These are phyloP conservation scores for Citrus reticulata DNA, from an alignment of 345 rosid species.

Conservation along the genomic window DNA sequence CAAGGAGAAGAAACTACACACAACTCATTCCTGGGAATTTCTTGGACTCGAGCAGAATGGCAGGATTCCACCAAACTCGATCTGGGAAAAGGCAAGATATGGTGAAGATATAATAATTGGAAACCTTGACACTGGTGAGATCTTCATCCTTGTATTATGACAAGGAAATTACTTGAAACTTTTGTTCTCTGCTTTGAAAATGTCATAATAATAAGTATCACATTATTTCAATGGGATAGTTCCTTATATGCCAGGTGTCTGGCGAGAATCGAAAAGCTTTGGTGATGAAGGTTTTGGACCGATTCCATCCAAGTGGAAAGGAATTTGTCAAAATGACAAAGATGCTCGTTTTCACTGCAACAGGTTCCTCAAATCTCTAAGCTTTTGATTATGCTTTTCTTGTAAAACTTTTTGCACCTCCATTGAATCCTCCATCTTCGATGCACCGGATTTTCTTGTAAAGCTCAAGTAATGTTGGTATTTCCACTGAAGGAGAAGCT, in stretches of 20 bases:
- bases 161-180: not conserved
- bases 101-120: constrained; percentile 81
- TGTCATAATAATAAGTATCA: not conserved
- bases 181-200: not conserved
- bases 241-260: constrained; percentile 46
- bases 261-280: constrained; percentile 94
- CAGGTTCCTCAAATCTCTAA: constrained; percentile 29
- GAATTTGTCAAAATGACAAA: constrained; percentile 61
- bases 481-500: constrained; percentile 58
- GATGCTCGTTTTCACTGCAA: constrained; percentile 63
- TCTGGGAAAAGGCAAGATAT: constrained; percentile 66
- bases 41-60: constrained; percentile 59
- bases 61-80: constrained; percentile 30
- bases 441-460: not conserved
- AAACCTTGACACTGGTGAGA: constrained; percentile 78
- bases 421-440: not conserved
- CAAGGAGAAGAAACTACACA: constrained; percentile 62
- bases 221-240: not conserved
- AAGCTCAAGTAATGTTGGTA: not conserved
- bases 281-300: constrained; percentile 75
- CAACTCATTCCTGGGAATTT: constrained; percentile 93
- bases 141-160: not conserved
- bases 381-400: too few relatives aligned
- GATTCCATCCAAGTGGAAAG: constrained; percentile 80
- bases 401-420: too few relatives aligned